Evolutionary conservation across 768 basidiomycete genomes (phyloP), one percentile per base, ranked within the genome.

Genomic region (Boletus subcaerulescens): DNA sequence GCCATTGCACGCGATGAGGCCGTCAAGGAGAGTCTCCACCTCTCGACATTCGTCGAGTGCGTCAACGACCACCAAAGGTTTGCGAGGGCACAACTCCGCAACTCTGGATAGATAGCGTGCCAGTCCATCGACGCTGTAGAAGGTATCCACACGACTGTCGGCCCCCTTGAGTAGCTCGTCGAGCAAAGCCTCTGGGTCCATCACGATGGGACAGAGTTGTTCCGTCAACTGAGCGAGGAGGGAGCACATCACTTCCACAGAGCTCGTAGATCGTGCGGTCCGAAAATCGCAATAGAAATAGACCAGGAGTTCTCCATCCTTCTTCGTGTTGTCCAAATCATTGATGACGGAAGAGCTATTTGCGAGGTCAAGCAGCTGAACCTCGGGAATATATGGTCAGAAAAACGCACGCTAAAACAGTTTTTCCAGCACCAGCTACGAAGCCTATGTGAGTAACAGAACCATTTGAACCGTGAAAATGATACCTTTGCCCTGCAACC

Each of bases 201-300:
- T 4, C 3, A 26, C n/a, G 35, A 17, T 5, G 3, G 6, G 24
- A 4, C 38, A 50, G 33, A 53, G 26, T 0, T 24, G 41, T 2
- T 8, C 12, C 1, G 20, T n/a, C 2, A 66, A 12, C 56, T 68
- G 66, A 0, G 51, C n/a, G 9, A 66, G 57, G 22, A 68, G 22
- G 3, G 64, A 63, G 6, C 60, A 58, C 42, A 64, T 48, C 13
- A 66, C 51, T 18, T 56, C 60, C 1, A 61, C 38, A 8, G 57
- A 50, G 10, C 50, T 51, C 3, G 52, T 64, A 3, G 59, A 61
- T 3, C 42, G 24, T 5, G 9, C 20, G 1, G 22, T 43, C 6
- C 50, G 52, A 38, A 68, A 68, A 45, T 67, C 61, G 5, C 66
- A 68, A 49, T 66, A 68, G 43, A 68, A 67, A 22, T 52, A 63